Conservation (phyloP, 495 filamentous ascomycete genomes). For the Mycothermus thermophilus region DNA sequence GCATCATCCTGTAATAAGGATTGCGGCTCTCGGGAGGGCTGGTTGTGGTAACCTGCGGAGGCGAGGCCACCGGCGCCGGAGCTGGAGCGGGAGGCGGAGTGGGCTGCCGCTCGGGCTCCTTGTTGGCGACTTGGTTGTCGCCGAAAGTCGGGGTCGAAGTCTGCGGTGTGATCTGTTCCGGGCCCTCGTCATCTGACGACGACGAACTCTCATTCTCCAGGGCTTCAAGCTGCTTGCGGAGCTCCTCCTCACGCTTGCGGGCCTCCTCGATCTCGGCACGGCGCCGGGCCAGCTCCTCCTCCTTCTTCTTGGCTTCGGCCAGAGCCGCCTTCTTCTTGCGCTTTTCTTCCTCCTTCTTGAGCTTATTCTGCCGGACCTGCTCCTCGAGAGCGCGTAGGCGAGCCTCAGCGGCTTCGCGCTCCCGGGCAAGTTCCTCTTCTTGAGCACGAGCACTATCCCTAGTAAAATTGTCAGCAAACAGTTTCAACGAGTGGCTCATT, state of each 20-base stretch:
- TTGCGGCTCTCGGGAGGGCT: constrained; percentile 40
- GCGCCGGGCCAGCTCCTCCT: constrained; percentile 69
- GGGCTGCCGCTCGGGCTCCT: constrained; percentile 30
- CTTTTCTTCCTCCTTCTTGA: constrained; percentile 97
- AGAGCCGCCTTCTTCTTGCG: constrained; percentile 75
- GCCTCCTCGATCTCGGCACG: constrained; percentile 87
- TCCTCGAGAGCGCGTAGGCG: constrained; percentile 82
- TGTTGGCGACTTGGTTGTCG: constrained; percentile 36
- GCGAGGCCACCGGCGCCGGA: constrained; percentile 22
- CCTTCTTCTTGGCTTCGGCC: constrained; percentile 77
- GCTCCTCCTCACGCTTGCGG: constrained; percentile 71
- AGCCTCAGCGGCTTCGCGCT: constrained; percentile 69
- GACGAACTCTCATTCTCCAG: constrained; percentile 68
- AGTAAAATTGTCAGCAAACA: constrained; percentile 16
- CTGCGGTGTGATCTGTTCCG: constrained; percentile 65
- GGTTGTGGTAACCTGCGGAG: constrained; percentile 32
- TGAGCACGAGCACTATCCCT: constrained; percentile 59
- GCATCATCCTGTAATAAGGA: constrained; percentile 39
- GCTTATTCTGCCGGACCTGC: constrained; percentile 81
- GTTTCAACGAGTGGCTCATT: too few relatives aligned
- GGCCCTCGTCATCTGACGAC: constrained; percentile 71
- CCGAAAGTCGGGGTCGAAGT: constrained; percentile 62
- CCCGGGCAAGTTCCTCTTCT: constrained; percentile 63
- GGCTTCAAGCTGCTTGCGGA: constrained; percentile 73
- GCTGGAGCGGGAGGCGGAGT: constrained; percentile 13